Evolutionary conservation across 192 early-diverging fungal species (phyloP), one percentile per base, ranked within the genome.

Genomic region (Coemansia sp.): DNA sequence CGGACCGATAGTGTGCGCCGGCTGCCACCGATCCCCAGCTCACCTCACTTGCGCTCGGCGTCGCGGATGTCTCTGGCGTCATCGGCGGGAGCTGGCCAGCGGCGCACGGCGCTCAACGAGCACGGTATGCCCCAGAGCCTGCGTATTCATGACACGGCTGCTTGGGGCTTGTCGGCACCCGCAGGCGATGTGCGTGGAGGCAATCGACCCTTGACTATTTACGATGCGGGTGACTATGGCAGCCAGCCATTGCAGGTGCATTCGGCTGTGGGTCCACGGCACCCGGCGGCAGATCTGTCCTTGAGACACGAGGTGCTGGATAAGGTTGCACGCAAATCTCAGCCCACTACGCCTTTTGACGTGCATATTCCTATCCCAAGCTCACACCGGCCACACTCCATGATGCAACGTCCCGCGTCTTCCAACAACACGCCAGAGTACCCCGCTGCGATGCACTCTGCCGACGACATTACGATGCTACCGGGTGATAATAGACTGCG

Each of bases 231-330:
- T 4, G 73, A 75, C 50, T 75, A 66, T 60, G 53, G 50, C 37
- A 59, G 62, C 54, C 68, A 71, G n/a, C 72, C 71, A 39, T 54
- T 71, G 34, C 74, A 77, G 53, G 53, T 77, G 3, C 75, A 77
- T 44, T 72, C 75, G 35, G 72, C 72, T 4, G 54, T 70, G 17
- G 67, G 39, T 1, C 35, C 64, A 24, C 42, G 60, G 10, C 45
- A 57, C 21, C 46, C 17, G 11, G 50, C 44, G 36, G 64, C 42
- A 10, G 78, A 75, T 35, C 31, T 63, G 40, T 75, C 73, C 4
- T 63, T 80, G 36, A 59, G 78, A 24, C 78, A 80, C 34, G 78
- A 80, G 63, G 78, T 80, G 6, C 59, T 80, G 19, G 78, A 75
- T 66, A 80, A 75, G 53, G 63, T 66, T 24, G 78, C 73, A n/a